Base-by-base conservation (phyloP, 2,329 filamentous ascomycete genomes). In the Hypoxylon sp. region DNA sequence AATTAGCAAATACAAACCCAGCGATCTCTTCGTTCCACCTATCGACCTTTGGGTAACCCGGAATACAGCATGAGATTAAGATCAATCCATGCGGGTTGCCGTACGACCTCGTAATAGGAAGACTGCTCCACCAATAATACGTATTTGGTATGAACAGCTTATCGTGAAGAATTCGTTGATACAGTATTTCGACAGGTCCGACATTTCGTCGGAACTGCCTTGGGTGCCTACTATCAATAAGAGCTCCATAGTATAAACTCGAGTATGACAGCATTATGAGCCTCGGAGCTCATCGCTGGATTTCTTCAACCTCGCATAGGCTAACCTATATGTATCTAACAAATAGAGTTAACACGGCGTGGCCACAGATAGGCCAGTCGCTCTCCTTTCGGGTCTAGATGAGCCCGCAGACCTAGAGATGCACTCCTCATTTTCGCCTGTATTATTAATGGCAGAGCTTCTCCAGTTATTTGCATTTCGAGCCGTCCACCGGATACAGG, bases 401-500 rank as follows among this genome's bases (percentile, higher is more conserved):
- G 44, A 44, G 19, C 42, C 29, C 50, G 14, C 59, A 48, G 29
- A 14, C 29, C 22, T 42, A 42, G 9, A 47, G 47, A 10, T 42
- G 24, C 24, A 24, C 42, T 48, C 10, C 19, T 22, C 48, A 35
- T 17, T 31, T n/a, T 29, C 46, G 19, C 29, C 48, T 29, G 35
- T 26, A 22, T 22, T 22, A 22, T 22, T 22, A 39, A 61, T 52
- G 57, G 33, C 44, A 35, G 14, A 59, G 44, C 5, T 53, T 33
- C 47, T 17, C 11, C n/a, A 29, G 35, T 29, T 62, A 66, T 66
- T 66, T 66, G 65, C 58, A 33, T 37, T 63, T 59, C 26, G 44
- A 57, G 22, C 58, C 47, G 11, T 54, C 42, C 4, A 13, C 53
- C 22, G 37, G 46, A 54, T 6, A 19, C 11, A 3, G 26, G 13